Conservation (phyloP, 352 stramenopile species). For the Phytophthora europaea region DNA sequence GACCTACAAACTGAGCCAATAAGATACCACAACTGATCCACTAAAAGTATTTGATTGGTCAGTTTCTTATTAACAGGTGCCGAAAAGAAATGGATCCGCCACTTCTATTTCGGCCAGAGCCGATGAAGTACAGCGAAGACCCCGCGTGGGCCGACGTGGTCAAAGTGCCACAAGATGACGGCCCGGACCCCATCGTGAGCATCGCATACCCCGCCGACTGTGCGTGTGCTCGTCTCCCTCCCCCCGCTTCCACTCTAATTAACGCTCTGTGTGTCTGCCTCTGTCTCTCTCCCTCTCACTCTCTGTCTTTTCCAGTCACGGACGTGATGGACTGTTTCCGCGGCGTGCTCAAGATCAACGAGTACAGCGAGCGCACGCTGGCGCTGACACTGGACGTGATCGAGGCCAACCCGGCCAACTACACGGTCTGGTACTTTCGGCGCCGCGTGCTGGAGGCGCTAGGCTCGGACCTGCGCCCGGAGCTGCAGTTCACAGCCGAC, state of each 20-base stretch:
- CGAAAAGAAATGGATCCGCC: not conserved
- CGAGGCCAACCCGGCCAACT: conserved; percentile 97
- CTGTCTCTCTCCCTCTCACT: not conserved
- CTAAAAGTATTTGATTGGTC: too few species aligned
- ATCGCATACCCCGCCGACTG: conserved; percentile 81
- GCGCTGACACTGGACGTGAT: conserved; percentile 94
- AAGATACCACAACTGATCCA: too few species aligned
- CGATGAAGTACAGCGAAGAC: conserved; percentile 73
- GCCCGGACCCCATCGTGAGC: conserved; percentile 79
- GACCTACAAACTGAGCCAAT: too few species aligned
- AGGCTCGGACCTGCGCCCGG: conserved; percentile 62
- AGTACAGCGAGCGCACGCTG: conserved; percentile 93
- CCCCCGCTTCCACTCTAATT: not conserved
- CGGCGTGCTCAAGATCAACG: conserved; percentile 91
- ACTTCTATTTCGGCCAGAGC: not conserved
- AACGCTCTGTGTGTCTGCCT: not conserved
- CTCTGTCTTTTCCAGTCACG: conserved; percentile 73
- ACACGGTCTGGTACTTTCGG: conserved; percentile 98
- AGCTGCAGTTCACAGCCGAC: conserved; percentile 81
- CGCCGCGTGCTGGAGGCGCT: conserved; percentile 92
- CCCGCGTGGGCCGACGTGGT: conserved; percentile 81
- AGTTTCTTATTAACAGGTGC: too few species aligned
- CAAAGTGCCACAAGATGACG: conserved; percentile 88
- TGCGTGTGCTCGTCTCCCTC: conserved; percentile 40
- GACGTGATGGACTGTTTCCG: conserved; percentile 97